Percentiles rank a stretch among this genome's conserved stretches.
Conservation (phyloP, 306 rosid species). For the Rosa rugosa region DNA sequence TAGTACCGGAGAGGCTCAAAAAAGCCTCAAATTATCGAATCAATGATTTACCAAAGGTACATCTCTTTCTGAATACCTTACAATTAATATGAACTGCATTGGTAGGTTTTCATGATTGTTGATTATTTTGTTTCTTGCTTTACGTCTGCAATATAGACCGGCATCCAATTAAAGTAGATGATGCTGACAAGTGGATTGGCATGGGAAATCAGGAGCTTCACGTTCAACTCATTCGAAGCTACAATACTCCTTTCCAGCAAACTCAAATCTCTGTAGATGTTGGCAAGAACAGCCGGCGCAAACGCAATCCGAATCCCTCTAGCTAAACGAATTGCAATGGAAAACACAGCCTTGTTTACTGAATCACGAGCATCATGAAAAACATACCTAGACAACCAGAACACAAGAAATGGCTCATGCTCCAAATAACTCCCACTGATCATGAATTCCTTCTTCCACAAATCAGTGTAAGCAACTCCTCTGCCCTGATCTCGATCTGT, state of each 20-base stretch:
- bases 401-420: slow-evolving; percentile 54
- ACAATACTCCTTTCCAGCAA: slow-evolving; percentile 29
- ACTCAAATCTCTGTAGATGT: slow-evolving; percentile 40
- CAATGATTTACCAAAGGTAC: too few species aligned
- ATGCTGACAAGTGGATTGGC: too few species aligned
- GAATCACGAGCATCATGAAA: slow-evolving; percentile 7
- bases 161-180: too few species aligned
- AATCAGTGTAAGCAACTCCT: not conserved
- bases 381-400: slow-evolving; percentile 52
- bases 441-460: slow-evolving; percentile 35
- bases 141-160: too few species aligned
- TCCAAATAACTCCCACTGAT: slow-evolving; percentile 41
- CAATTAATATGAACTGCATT: too few species aligned
- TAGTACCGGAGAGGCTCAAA: too few species aligned
- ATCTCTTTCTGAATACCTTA: too few species aligned
- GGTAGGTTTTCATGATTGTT: too few species aligned
- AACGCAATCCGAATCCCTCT: slow-evolving; percentile 45
- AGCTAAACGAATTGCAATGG: slow-evolving; percentile 49
- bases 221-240: not conserved
- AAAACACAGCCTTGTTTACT: slow-evolving; percentile 14
- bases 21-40: too few species aligned
- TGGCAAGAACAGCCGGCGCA: slow-evolving; percentile 54
- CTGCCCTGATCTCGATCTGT: not conserved
- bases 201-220: not conserved
- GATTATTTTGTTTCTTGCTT: too few species aligned